These are phyloP conservation scores for Apiospora rasikravindrae DNA, from an alignment of 2,329 filamentous ascomycete genomes.

Conservation along the genomic window DNA sequence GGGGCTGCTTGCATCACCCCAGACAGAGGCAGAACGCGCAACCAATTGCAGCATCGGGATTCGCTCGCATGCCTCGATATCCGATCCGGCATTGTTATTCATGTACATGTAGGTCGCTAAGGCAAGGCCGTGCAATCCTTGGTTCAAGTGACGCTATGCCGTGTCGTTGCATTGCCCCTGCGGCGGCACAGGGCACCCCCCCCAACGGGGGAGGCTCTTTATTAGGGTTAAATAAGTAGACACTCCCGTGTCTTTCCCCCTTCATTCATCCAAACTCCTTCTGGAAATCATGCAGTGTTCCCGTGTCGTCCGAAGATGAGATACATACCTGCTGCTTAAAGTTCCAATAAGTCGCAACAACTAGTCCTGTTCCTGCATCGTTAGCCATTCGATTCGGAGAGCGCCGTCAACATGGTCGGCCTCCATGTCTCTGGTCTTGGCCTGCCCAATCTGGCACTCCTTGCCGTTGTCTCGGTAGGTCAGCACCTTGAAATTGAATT, in stretches of 20 bases:
- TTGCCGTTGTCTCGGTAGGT: slow-evolving; percentile 1
- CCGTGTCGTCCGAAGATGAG: not conserved
- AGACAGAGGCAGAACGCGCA: too few relatives aligned
- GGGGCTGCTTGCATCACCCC: too few relatives aligned
- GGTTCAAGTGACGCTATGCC: not conserved
- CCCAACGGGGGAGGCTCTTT: not conserved
- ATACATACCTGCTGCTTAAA: not conserved
- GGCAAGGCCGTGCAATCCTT: not conserved
- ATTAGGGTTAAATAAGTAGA: not conserved
- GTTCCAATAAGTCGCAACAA: not conserved
- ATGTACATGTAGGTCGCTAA: not conserved
- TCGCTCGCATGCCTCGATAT: not conserved
- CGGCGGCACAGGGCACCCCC: not conserved
- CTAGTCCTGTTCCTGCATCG: not conserved
- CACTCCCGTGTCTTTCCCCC: not conserved
- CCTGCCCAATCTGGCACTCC: slow-evolving; percentile 4
- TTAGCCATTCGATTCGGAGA: not conserved
- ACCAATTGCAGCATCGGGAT: not conserved
- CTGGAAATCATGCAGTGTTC: not conserved
- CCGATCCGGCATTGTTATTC: not conserved
- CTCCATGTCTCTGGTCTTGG: not conserved
- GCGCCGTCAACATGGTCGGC: not conserved
- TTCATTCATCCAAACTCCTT: not conserved
- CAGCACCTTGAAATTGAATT: not conserved
- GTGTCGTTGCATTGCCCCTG: not conserved